Base-by-base conservation (phyloP, 108 stramenopile genomes). In the Schizochytrium sp. region DNA sequence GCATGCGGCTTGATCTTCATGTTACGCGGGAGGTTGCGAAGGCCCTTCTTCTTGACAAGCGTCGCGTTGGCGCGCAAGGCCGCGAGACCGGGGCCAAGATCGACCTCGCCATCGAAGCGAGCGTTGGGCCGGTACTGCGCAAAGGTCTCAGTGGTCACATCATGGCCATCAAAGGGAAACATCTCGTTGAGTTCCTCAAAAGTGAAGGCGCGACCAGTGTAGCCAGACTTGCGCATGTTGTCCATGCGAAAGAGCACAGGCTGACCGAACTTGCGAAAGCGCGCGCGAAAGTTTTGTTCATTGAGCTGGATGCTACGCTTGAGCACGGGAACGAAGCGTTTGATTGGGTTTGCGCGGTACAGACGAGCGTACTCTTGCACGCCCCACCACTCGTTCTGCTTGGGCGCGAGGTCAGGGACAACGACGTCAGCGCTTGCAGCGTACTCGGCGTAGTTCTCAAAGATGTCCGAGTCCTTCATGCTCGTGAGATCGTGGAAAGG, bases 201-300 rank as follows among this genome's bases (percentile, higher is more conserved):
- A 23, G 76, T 83, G 76, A 21, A 83, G 51, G 76, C 45, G 51
- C 51, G 76, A 0, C 45, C 51, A 0, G 45, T 47, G 76, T 53
- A 83, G 2, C 76, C 76, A 23, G 51, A 53, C 76, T 83, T 83
- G 76, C 76, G 76, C 76, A 83, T 83, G 76, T 83, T 83, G 45
- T 83, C 76, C 48, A 83, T 53, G 51, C 51, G 45, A 45, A 83
- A 83, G 76, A 83, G 76, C n/a, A 83, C 48, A 6, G 76, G 76
- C 76, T 83, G 76, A 12, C 48, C 76, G 3, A 83, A 83, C 76
- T 83, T 83, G 76, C 76, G 76, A 45, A 83, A 83, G 51, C 45
- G 76, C 18, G 19, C 76, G 76, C 48, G 45, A 45, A 83, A 83
- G 76, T 83, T 53, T 5, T 47, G 51, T 23, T 53, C 48, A 23